Base-by-base conservation (phyloP, 345 rosid genomes). In the Eucalyptus coolabah region DNA sequence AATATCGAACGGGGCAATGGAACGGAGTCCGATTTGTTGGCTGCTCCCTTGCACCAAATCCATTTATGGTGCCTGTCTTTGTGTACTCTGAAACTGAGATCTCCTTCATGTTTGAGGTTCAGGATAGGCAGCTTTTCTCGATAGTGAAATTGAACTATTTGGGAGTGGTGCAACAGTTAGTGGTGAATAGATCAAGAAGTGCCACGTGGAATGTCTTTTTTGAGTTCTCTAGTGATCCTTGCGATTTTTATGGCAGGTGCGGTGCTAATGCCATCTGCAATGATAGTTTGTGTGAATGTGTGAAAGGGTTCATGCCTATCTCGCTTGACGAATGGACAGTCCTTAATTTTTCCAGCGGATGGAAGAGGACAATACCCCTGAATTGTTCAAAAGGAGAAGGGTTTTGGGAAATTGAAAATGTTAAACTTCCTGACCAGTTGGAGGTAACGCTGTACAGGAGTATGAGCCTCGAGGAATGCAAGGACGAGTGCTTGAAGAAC, bases 281-380 rank as follows among this genome's bases (percentile, higher is more conserved):
- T 1, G 50, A 1, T 49, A 49, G 15, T 49, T 49, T 49, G 50
- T 49, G 15, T 69, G 54, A 90, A 40, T 95, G 96, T 87, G 59
- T 91, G 81, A 50, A 89, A 26, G 94, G 95, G 12, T 94, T 93
- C 56, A 32, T 85, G 50, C 92, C 95, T 16, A 90, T 15, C 40
- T 91, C 89, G 26, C 89, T 44, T 14, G 86, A 90, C 5, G 89
- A 90, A 19, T 93, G 94, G 95, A 86, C 49, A 34, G 30, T 88
- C 5, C 42, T 83, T 56, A 51, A 86, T 34, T 88, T 89, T 90
- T 40, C 90, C 37, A 47, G 13, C 12, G 92, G 91, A 11, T 92
- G 92, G 51, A 85, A 21, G 40, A 59, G 90, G 60, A 85, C 15
- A 53, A 13, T 13, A 24, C 51, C 59, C 26, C 34, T 85, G 8